Evolutionary conservation across 2,329 filamentous ascomycete genomes (phyloP).

Genomic region (Aplosporella prunicola): DNA sequence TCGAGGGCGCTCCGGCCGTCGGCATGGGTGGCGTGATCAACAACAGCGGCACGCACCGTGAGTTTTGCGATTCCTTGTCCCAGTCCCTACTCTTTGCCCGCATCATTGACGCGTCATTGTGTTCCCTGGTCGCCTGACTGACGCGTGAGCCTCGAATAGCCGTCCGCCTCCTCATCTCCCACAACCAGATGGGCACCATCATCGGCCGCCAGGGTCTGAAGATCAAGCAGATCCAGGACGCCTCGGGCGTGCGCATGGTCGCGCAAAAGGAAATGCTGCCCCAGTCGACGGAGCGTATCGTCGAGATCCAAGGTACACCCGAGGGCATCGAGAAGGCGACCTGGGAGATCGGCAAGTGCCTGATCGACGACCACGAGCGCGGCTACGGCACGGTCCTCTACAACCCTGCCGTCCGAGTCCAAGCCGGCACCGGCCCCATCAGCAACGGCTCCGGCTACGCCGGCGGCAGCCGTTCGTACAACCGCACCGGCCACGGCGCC

Average conservation of each 20-base stretch:
- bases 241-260: slow-evolving; percentile 95
- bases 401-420: slow-evolving; percentile 88
- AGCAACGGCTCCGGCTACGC: slow-evolving; percentile 41
- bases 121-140: slow-evolving; percentile 2
- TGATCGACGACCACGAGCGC: slow-evolving; percentile 95
- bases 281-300: slow-evolving; percentile 94
- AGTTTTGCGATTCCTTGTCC: slow-evolving; percentile 30
- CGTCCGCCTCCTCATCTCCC: slow-evolving; percentile 94
- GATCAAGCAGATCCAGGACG: slow-evolving; percentile 99
- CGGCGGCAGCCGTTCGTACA: slow-evolving; percentile 60
- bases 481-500: slow-evolving; percentile 89
- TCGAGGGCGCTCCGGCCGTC: slow-evolving; percentile 89
- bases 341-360: slow-evolving; percentile 98
- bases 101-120: not conserved
- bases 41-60: slow-evolving; percentile 90
- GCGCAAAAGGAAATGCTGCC: slow-evolving; percentile 99
- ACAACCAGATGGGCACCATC: slow-evolving; percentile 99
- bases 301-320: slow-evolving; percentile 90
- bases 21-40: slow-evolving; percentile 89
- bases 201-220: slow-evolving; percentile 94
- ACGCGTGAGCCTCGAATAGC: slow-evolving; percentile 51
- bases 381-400: slow-evolving; percentile 95
- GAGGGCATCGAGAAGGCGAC: slow-evolving; percentile 92
- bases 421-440: slow-evolving; percentile 47
- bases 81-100: not conserved